Evolutionary conservation across 305 asterid genomes (phyloP).

Genomic region (Solanum hybrid): DNA sequence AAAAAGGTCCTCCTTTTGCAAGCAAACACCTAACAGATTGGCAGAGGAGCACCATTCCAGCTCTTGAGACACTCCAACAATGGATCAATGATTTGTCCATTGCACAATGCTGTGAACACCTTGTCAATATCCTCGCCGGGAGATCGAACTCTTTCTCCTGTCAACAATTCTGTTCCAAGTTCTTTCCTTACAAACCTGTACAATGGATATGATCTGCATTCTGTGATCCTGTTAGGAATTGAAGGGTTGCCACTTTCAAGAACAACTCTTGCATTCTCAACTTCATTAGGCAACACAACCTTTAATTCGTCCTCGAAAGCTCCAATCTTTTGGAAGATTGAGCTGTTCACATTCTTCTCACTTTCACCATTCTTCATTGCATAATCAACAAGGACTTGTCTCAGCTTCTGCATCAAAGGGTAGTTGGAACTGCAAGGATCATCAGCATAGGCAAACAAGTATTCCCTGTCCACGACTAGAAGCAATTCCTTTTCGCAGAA

Average conservation of each 20-base stretch:
- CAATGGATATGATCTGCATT: slow-evolving; percentile 77
- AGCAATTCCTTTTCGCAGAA: slow-evolving; percentile 72
- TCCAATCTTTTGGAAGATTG: slow-evolving; percentile 73
- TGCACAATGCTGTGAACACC: slow-evolving; percentile 60
- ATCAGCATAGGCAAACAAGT: slow-evolving; percentile 53
- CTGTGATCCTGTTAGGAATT: slow-evolving; percentile 46
- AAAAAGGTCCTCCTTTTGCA: neutral
- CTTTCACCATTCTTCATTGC: slow-evolving; percentile 54
- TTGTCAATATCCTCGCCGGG: slow-evolving; percentile 77
- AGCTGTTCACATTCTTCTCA: slow-evolving; percentile 47
- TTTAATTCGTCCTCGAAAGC: slow-evolving; percentile 63
- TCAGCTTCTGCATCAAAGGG: slow-evolving; percentile 61
- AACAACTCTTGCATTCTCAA: slow-evolving; percentile 43
- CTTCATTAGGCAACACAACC: slow-evolving; percentile 54
- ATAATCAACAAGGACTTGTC: slow-evolving; percentile 68
- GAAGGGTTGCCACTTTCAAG: slow-evolving; percentile 49
- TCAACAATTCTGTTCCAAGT: slow-evolving; percentile 39
- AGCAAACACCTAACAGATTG: slow-evolving; percentile 29
- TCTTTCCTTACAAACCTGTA: slow-evolving; percentile 60
- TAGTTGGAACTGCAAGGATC: slow-evolving; percentile 67
- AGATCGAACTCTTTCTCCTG: slow-evolving; percentile 57
- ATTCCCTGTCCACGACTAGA: slow-evolving; percentile 63
- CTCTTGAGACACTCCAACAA: slow-evolving; percentile 60
- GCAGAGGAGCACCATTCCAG: slow-evolving; percentile 80
- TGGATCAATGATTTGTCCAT: slow-evolving; percentile 56